Conservation (phyloP, 2,329 filamentous ascomycete genomes). For the Aspergillus pseudotamarii region DNA sequence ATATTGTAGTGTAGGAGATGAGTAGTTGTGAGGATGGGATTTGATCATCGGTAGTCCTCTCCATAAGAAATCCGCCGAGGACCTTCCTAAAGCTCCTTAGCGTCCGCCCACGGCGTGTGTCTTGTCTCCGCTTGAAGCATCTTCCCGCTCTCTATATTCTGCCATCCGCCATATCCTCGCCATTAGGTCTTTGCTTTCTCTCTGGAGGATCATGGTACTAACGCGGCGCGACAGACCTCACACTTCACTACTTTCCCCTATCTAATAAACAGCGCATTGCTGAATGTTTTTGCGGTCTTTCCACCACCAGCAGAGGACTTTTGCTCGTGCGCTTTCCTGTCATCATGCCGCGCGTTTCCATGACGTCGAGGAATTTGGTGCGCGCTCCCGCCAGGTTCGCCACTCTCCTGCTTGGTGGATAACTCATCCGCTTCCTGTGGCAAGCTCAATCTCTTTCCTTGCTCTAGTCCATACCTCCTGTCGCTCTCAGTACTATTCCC, state of each 20-base stretch:
- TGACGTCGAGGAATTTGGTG: conserved; percentile 28
- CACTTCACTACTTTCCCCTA: neutral
- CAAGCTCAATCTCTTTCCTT: conserved; percentile 19
- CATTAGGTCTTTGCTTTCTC: neutral
- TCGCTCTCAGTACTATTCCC: neutral
- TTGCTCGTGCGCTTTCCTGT: conserved; percentile 26
- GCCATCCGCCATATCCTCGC: neutral
- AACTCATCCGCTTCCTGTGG: conserved; percentile 31
- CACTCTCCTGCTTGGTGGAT: conserved; percentile 30
- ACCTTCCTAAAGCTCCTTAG: neutral
- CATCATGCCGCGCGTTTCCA: conserved; percentile 34
- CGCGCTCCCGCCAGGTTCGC: conserved; percentile 23
- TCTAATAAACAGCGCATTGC: conserved; percentile 15
- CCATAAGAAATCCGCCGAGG: neutral
- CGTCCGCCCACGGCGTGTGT: neutral
- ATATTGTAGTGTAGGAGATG: neutral
- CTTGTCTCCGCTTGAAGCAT: neutral
- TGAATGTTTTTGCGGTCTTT: conserved; percentile 36
- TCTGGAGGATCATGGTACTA: neutral
- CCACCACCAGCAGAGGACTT: conserved; percentile 25
- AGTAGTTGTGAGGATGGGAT: neutral
- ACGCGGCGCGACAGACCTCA: neutral
- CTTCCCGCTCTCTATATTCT: neutral
- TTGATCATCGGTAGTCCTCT: neutral
- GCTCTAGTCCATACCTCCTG: conserved; percentile 7